Evolutionary conservation across 2,329 filamentous ascomycete species (phyloP).

Genomic region (Exserohilum rostratum): DNA sequence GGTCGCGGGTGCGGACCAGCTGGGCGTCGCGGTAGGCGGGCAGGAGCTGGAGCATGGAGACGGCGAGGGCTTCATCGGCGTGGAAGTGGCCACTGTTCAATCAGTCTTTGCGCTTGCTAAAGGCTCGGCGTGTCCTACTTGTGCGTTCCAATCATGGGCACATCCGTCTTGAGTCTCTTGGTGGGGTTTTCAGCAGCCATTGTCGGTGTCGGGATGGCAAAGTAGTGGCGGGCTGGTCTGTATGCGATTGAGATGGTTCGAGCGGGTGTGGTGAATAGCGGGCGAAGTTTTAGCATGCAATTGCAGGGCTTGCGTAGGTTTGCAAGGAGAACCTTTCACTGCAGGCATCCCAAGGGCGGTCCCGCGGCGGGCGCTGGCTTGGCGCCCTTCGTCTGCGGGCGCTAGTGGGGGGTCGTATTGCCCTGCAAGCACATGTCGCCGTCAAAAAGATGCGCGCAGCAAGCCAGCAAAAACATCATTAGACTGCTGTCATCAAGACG

Average conservation of each 20-base stretch:
- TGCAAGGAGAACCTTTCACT: slow-evolving; percentile 14
- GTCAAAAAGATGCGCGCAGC: neutral
- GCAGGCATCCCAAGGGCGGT: slow-evolving; percentile 4
- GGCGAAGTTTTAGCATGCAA: slow-evolving; percentile 26
- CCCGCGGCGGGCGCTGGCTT: slow-evolving; percentile 21
- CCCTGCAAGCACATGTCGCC: neutral
- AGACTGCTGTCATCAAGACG: neutral
- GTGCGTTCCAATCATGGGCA: slow-evolving; percentile 83
- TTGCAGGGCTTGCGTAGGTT: slow-evolving; percentile 6
- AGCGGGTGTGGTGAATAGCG: slow-evolving; percentile 1
- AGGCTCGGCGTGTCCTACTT: slow-evolving; percentile 66
- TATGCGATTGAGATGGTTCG: neutral
- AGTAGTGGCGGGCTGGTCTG: neutral
- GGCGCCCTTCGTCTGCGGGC: slow-evolving; percentile 14
- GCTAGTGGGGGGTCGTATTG: slow-evolving; percentile 11
- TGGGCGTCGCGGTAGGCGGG: slow-evolving; percentile 76
- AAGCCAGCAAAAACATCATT: neutral
- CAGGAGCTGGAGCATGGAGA: slow-evolving; percentile 91
- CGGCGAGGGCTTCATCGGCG: slow-evolving; percentile 95
- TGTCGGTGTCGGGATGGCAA: slow-evolving; percentile 8
- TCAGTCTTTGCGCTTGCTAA: neutral
- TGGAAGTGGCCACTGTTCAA: slow-evolving; percentile 83
- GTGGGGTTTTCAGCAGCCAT: slow-evolving; percentile 53
- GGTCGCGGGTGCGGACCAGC: slow-evolving; percentile 87
- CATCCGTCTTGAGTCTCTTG: slow-evolving; percentile 82